These are phyloP conservation scores for Cyanidioschyzon merolae DNA, from an alignment of 23 red algal genomes.

Conservation along the genomic window DNA sequence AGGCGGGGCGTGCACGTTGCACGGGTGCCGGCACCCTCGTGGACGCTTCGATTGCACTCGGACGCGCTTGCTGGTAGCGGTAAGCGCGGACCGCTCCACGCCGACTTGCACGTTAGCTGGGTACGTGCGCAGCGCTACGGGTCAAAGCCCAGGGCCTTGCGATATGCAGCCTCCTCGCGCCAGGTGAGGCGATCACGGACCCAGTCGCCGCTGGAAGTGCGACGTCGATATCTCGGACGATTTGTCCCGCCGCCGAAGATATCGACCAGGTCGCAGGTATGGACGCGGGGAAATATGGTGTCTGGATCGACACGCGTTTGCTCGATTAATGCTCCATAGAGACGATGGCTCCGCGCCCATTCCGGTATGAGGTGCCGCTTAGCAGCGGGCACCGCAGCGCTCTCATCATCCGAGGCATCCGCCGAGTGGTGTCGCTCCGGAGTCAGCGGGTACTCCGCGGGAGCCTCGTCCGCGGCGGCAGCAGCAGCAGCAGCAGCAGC, in stretches of 20 bases:
- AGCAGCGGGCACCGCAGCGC: conserved; percentile 7
- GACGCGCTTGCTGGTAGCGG: too few species aligned
- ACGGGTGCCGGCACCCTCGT: too few species aligned
- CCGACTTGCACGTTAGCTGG: too few species aligned
- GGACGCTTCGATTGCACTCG: too few species aligned
- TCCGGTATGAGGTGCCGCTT: conserved; percentile 16
- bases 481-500: not conserved
- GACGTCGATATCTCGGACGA: not conserved
- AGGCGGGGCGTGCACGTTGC: too few species aligned
- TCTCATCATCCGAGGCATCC: conserved; percentile 19
- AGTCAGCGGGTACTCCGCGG: not conserved
- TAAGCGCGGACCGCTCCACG: too few species aligned
- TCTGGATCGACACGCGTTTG: conserved; percentile 22
- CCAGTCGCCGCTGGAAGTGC: conserved; percentile 15
- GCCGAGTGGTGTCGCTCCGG: not conserved
- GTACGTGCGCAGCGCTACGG: too few species aligned
- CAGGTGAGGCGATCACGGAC: conserved; percentile 7
- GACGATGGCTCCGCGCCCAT: conserved; percentile 19
- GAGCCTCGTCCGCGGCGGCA: not conserved
- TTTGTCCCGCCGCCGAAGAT: conserved; percentile 17
- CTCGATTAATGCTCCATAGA: conserved; percentile 5
- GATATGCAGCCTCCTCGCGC: conserved; percentile 9
- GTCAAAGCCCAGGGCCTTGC: not conserved
- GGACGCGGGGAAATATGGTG: conserved; percentile 20
- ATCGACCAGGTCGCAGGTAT: conserved; percentile 24